A percentile compares a stretch with the other conserved stretches of the same genome.
These are phyloP conservation scores for Chytriomyces confervae DNA, from an alignment of 192 early-diverging fungal species.

Conservation along the genomic window DNA sequence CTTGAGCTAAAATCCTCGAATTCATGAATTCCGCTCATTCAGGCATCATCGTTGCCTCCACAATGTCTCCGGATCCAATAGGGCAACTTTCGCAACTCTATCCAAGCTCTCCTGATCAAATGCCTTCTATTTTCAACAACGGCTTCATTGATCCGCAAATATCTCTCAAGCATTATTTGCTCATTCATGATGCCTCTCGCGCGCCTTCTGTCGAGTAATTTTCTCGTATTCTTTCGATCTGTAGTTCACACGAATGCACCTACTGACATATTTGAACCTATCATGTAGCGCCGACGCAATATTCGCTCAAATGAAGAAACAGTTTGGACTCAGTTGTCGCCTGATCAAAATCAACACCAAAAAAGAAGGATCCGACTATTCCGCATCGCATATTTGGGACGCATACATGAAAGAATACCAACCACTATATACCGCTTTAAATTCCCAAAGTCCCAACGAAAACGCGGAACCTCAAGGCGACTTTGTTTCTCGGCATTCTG, in stretches of 20 bases:
- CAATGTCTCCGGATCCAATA: conserved; percentile 77
- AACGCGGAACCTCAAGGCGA: neutral
- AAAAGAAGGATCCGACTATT: conserved; percentile 22
- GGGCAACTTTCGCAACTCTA: conserved; percentile 65
- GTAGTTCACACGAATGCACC: neutral
- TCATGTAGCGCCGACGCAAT: conserved; percentile 61
- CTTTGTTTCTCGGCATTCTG: neutral
- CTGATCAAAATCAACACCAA: conserved; percentile 68
- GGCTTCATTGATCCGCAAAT: conserved; percentile 81
- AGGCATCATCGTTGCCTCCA: conserved; percentile 66
- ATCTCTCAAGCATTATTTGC: conserved; percentile 75
- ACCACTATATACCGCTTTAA: conserved; percentile 38
- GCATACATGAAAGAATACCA: conserved; percentile 47
- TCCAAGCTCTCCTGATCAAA: conserved; percentile 17
- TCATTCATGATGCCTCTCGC: conserved; percentile 80
- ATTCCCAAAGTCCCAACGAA: conserved; percentile 29
- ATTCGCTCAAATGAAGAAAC: conserved; percentile 69
- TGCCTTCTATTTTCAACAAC: conserved; percentile 65
- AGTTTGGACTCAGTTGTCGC: conserved; percentile 67
- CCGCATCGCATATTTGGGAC: conserved; percentile 54
- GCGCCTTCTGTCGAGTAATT: conserved; percentile 38
- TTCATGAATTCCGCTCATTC: neutral
- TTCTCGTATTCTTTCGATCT: neutral
- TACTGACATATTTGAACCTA: neutral
- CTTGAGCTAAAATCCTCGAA: neutral